Evolutionary conservation across 2,329 filamentous ascomycete species (phyloP).

Genomic region (Pezicula neosporulosa): DNA sequence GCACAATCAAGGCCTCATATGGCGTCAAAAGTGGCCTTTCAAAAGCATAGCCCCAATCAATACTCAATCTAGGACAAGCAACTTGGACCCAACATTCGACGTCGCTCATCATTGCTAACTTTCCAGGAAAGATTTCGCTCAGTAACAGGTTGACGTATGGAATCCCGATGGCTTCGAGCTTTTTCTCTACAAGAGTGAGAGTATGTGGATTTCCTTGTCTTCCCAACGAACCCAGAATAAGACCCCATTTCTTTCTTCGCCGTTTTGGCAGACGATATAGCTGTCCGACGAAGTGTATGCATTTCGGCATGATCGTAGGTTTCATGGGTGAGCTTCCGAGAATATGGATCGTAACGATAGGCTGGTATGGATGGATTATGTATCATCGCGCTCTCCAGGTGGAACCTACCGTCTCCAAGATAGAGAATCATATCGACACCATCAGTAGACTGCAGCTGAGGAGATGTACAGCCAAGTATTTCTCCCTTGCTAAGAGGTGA

Average conservation of each 20-base stretch:
- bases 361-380: slow-evolving; percentile 89
- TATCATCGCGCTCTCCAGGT: slow-evolving; percentile 98
- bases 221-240: slow-evolving; percentile 89
- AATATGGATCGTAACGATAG: slow-evolving; percentile 96
- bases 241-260: slow-evolving; percentile 83
- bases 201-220: slow-evolving; percentile 95
- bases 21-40: slow-evolving; percentile 83
- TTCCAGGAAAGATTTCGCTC: slow-evolving; percentile 95
- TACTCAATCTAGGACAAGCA: slow-evolving; percentile 92
- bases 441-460: slow-evolving; percentile 56
- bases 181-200: slow-evolving; percentile 78
- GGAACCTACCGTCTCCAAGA: slow-evolving; percentile 88
- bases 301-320: slow-evolving; percentile 91
- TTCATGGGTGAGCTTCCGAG: slow-evolving; percentile 84
- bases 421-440: slow-evolving; percentile 78
- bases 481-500: slow-evolving; percentile 90
- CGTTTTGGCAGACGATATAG: slow-evolving; percentile 70
- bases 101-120: slow-evolving; percentile 87
- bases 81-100: slow-evolving; percentile 99
- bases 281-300: slow-evolving; percentile 72
- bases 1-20: slow-evolving; percentile 89
- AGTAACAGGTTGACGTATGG: slow-evolving; percentile 83
- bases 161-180: slow-evolving; percentile 67
- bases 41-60: slow-evolving; percentile 99
- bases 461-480: slow-evolving; percentile 95